phyloP scores from a whole-genome alignment of 129 eudicot genomes.

The Flaveria ramosissima region DNA sequence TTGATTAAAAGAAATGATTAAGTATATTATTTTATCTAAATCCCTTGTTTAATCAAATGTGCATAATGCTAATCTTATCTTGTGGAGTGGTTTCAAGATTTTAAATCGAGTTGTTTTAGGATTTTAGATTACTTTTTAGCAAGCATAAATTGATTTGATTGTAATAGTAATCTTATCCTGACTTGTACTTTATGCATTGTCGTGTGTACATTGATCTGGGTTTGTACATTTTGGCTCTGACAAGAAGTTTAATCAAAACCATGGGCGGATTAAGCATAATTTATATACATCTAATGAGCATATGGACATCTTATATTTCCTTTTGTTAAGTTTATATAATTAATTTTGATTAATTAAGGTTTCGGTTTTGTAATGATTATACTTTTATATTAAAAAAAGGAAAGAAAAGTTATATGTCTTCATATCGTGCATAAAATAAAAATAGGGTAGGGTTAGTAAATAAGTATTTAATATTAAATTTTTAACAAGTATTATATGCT shows the following conservation, averaged over 20 bases:
- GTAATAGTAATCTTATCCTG: background rate
- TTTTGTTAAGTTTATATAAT: background rate
- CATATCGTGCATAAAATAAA: too few species aligned
- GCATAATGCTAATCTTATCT: conserved; percentile 12
- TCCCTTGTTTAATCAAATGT: background rate
- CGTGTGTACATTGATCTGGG: conserved; percentile 12
- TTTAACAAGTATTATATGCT: too few species aligned
- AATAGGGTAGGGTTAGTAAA: too few species aligned
- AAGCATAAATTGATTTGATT: background rate
- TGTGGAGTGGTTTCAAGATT: conserved; percentile 26
- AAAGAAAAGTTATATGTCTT: background rate
- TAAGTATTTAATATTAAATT: too few species aligned
- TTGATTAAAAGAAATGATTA: background rate
- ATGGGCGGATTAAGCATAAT: conserved; percentile 32
- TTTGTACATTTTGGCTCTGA: conserved; percentile 1
- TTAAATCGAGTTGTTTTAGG: conserved; percentile 8
- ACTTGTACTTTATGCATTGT: conserved; percentile 10
- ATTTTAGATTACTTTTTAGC: background rate
- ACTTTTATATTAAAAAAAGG: background rate
- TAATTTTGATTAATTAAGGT: conserved; percentile 5
- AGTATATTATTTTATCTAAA: background rate
- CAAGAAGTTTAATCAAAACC: conserved; percentile 15
- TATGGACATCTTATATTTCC: conserved; percentile 10
- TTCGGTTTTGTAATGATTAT: background rate
- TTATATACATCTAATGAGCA: conserved; percentile 19